Base-by-base conservation (phyloP, 768 basidiomycete genomes). In the Suillus subluteus region DNA sequence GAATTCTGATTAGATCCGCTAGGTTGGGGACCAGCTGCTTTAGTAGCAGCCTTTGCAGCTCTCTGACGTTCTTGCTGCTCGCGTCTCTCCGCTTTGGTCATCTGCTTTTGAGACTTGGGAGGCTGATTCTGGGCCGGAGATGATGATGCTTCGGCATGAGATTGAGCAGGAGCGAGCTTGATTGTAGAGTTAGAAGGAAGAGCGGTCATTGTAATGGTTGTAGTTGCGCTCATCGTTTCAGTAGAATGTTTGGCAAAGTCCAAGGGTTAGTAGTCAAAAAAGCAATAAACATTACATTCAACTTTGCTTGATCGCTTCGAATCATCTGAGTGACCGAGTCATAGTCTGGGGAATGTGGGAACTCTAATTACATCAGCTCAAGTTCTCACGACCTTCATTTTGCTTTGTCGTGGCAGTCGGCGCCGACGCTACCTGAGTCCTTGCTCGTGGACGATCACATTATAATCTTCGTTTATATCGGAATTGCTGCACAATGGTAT, bases 61-160 rank as follows among this genome's bases (percentile, higher is more conserved):
- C 92, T 84, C 73, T 95, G 91, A 69, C 82, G 83, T 74, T 93
- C 92, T 75, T 94, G 92, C 18, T 91, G 82, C 72, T 91, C 92
- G 70, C 91, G 82, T 37, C 92, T 85, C 73, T 92, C 91, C 6
- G 91, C 89, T 77, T 92, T 95, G 37, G 91, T 87, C 87, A 91
- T 89, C 50, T 85, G 83, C 72, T 91, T 91, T 73, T 91, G 90
- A 15, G 87, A 82, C 67, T 82, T 80, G 9, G 68, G 75, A 66
- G 72, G 74, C 41, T 44, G 65, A 62, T 30, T 48, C 55, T 26
- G 64, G 23, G 59, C 58, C 35, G 52, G 65, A 67, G 65, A 58
- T 65, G 56, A 38, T 46, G 65, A 58, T 66, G 58, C 37, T 46
- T 66, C 58, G 44, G 23, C n/a, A 26, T 55, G 15, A 38, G 58